Percentiles rank a stretch among this genome's conserved stretches.
Conservation (phyloP, 2,329 filamentous ascomycete genomes). For the Tolypocladium ovalisporum region DNA sequence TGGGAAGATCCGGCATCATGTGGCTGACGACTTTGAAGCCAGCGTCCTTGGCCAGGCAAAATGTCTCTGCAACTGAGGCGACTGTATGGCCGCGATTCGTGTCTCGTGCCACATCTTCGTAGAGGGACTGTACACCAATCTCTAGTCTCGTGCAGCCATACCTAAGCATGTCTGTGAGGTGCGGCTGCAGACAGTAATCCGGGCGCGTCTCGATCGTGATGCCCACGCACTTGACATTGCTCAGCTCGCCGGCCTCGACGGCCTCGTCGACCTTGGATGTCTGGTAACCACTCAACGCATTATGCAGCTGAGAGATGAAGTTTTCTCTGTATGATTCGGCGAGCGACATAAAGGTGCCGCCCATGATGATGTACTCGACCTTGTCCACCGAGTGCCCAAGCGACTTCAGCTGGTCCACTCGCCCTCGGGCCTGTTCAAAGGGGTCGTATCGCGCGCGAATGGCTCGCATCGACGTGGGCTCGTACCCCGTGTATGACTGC, state of each 20-base stretch:
- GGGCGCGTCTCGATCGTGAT: slow-evolving; percentile 97
- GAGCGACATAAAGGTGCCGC: slow-evolving; percentile 97
- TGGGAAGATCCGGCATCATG: slow-evolving; percentile 99
- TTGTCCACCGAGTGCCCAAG: slow-evolving; percentile 97
- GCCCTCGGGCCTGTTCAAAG: slow-evolving; percentile 90
- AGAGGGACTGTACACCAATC: slow-evolving; percentile 90
- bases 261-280: slow-evolving; percentile 92
- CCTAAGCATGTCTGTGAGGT: slow-evolving; percentile 90
- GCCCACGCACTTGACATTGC: slow-evolving; percentile 92
- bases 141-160: slow-evolving; percentile 94
- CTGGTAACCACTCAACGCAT: slow-evolving; percentile 91
- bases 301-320: slow-evolving; percentile 93
- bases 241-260: slow-evolving; percentile 89
- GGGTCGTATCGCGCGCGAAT: slow-evolving; percentile 96
- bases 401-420: slow-evolving; percentile 93
- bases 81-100: slow-evolving; percentile 97
- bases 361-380: slow-evolving; percentile 99
- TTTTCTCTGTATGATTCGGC: slow-evolving; percentile 80
- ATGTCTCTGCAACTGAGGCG: slow-evolving; percentile 88
- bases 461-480: slow-evolving; percentile 96
- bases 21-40: slow-evolving; percentile 98
- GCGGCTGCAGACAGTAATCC: slow-evolving; percentile 93
- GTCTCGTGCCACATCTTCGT: slow-evolving; percentile 96
- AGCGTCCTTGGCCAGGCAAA: slow-evolving; percentile 93
- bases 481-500: slow-evolving; percentile 96